phyloP scores from a whole-genome alignment of 495 filamentous ascomycete species.

The Lophium mytilinum region DNA sequence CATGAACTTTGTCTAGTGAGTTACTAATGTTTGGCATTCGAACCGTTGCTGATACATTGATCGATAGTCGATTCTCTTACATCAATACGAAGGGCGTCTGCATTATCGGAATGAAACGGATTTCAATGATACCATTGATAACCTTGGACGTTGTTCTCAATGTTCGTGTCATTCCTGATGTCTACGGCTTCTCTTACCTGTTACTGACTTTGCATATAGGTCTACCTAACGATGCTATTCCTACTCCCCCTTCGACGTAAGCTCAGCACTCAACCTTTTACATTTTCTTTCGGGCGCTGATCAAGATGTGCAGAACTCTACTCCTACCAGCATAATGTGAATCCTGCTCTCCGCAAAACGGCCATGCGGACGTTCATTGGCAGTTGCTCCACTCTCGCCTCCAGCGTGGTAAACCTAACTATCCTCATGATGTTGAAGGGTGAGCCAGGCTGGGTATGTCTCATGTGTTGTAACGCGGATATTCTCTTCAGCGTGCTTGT shows the following conservation, averaged over 20 bases:
- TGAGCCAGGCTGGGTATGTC: slow-evolving; percentile 49
- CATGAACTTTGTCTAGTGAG: slow-evolving; percentile 46
- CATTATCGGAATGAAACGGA: slow-evolving; percentile 45
- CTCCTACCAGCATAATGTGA: slow-evolving; percentile 35
- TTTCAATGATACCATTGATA: slow-evolving; percentile 45
- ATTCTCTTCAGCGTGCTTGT: slow-evolving; percentile 46
- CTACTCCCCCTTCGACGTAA: slow-evolving; percentile 41
- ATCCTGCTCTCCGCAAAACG: slow-evolving; percentile 32
- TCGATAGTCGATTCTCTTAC: slow-evolving; percentile 37
- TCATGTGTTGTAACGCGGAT: slow-evolving; percentile 50
- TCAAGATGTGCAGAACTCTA: slow-evolving; percentile 30
- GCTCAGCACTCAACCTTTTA: slow-evolving; percentile 1
- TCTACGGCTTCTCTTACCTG: too few relatives aligned
- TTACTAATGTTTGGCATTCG: background rate
- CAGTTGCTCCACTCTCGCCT: slow-evolving; percentile 39
- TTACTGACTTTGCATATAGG: slow-evolving; percentile 18
- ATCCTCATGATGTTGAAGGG: slow-evolving; percentile 43
- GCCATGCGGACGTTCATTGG: slow-evolving; percentile 45
- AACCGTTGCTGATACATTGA: background rate
- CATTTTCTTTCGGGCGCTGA: background rate
- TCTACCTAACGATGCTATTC: slow-evolving; percentile 46
- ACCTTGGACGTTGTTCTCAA: slow-evolving; percentile 43
- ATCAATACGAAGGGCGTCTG: slow-evolving; percentile 41
- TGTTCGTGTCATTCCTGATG: slow-evolving; percentile 23
- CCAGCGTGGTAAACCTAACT: slow-evolving; percentile 45